Percentiles rank a stretch among this genome's conserved stretches.
These are phyloP conservation scores for Leishmania tropica DNA, from an alignment of 208 protist genomes.

Conservation along the genomic window DNA sequence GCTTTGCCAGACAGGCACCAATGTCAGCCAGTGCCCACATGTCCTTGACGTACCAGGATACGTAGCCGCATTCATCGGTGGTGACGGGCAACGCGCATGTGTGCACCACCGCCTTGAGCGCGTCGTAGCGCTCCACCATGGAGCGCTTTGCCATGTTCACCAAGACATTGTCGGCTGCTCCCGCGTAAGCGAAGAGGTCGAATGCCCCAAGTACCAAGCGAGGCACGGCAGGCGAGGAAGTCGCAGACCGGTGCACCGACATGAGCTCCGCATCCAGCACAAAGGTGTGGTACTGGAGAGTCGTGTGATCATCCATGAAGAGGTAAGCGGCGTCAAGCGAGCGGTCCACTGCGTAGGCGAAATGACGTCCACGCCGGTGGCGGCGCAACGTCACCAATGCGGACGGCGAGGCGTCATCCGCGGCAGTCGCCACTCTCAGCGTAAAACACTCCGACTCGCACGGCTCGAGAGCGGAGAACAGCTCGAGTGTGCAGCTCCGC, in stretches of 20 bases:
- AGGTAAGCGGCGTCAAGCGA: conserved; percentile 60
- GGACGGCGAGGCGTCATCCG: too few species aligned
- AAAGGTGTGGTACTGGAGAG: conserved; percentile 24
- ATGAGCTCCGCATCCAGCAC: conserved; percentile 76
- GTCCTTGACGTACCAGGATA: conserved; percentile 65
- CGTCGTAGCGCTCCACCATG: conserved; percentile 49
- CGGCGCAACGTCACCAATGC: conserved; percentile 6
- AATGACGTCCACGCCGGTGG: conserved; percentile 20
- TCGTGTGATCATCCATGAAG: conserved; percentile 38
- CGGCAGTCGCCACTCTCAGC: neutral
- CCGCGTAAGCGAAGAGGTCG: conserved; percentile 45
- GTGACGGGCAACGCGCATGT: conserved; percentile 15
- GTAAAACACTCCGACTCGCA: conserved; percentile 8
- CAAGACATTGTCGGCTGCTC: conserved; percentile 11
- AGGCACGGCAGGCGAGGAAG: neutral
- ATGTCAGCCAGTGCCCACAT: conserved; percentile 57
- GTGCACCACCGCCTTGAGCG: conserved; percentile 33
- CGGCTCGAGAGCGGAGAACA: neutral
- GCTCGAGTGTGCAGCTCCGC: neutral
- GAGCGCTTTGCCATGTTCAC: conserved; percentile 15
- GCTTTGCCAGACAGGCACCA: conserved; percentile 32
- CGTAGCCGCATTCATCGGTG: neutral
- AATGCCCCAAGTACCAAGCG: conserved; percentile 55
- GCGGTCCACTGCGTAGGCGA: conserved; percentile 60
- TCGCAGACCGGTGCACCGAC: conserved; percentile 16